These are phyloP conservation scores for Lantana camara DNA, from an alignment of 257 asterid species.

Conservation along the genomic window DNA sequence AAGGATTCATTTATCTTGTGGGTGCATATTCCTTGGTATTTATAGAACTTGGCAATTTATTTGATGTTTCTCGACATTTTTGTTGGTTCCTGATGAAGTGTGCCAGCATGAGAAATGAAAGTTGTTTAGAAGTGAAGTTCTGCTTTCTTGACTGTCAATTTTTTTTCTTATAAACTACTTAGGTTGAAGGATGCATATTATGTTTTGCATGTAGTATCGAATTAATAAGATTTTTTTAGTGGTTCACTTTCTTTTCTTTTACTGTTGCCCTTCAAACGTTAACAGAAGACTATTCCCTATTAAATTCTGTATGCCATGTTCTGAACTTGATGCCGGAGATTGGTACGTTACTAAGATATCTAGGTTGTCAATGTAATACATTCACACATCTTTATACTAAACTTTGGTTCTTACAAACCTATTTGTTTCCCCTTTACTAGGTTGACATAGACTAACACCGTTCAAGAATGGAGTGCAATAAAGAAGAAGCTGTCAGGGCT, in stretches of 20 bases:
- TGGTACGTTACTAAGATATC: slow-evolving; percentile 4
- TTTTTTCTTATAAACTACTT: too few relatives aligned
- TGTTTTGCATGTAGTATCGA: background rate
- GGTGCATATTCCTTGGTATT: slow-evolving; percentile 6
- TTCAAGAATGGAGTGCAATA: slow-evolving; percentile 58
- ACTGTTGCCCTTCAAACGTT: background rate
- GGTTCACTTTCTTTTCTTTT: background rate
- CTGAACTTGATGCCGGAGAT: slow-evolving; percentile 2
- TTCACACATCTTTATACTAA: slow-evolving; percentile 12
- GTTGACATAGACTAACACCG: slow-evolving; percentile 1
- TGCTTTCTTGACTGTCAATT: too few relatives aligned
- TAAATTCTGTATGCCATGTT: background rate
- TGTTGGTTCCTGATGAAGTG: background rate
- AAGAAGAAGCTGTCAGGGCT: slow-evolving; percentile 61
- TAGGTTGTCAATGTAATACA: background rate
- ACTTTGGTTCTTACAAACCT: slow-evolving; percentile 8
- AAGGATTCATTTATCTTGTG: slow-evolving; percentile 1
- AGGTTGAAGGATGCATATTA: too few relatives aligned
- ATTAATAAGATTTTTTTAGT: background rate
- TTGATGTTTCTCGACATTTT: slow-evolving; percentile 6
- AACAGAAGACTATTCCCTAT: too few relatives aligned
- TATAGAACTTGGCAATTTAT: background rate
- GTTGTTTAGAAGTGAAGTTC: background rate
- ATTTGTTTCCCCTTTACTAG: slow-evolving; percentile 23
- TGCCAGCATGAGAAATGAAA: background rate